phyloP scores from a whole-genome alignment of 352 stramenopile species.

The Phytophthora pseudosyringae region DNA sequence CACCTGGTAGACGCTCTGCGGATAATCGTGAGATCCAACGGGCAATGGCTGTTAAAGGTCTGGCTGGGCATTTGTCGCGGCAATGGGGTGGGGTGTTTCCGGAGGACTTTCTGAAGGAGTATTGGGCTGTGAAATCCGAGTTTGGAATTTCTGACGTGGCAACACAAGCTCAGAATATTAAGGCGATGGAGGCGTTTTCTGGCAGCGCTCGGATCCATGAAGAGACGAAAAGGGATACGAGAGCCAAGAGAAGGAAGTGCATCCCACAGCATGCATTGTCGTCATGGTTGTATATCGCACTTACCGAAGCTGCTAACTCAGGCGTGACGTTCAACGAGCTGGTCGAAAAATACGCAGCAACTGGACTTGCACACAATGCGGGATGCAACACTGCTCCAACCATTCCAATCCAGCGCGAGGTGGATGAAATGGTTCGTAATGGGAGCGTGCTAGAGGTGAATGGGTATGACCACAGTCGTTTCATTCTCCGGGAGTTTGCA shows the following conservation, averaged over 20 bases:
- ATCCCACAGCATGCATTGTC: constrained; percentile 7
- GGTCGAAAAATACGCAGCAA: constrained; percentile 18
- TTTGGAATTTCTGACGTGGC: constrained; percentile 38
- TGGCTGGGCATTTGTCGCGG: constrained; percentile 66
- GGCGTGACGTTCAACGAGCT: constrained; percentile 39
- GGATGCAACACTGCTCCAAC: background rate
- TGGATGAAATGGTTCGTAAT: constrained; percentile 49
- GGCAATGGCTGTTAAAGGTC: constrained; percentile 64
- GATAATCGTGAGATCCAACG: constrained; percentile 36
- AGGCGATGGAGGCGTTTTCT: constrained; percentile 55
- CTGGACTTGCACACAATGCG: constrained; percentile 14
- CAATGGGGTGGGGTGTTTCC: constrained; percentile 51
- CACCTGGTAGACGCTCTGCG: constrained; percentile 21
- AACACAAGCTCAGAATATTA: constrained; percentile 32
- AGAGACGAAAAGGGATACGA: constrained; percentile 1
- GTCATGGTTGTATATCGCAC: constrained; percentile 27
- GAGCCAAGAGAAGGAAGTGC: constrained; percentile 13
- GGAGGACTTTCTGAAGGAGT: constrained; percentile 79
- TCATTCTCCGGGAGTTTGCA: constrained; percentile 53
- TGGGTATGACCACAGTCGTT: constrained; percentile 57
- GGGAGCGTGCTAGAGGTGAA: constrained; percentile 67
- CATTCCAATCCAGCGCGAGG: constrained; percentile 34
- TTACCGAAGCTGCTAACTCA: constrained; percentile 27
- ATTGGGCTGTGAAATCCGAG: constrained; percentile 71
- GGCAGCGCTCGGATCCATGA: constrained; percentile 10